Conservation (phyloP, 2,329 filamentous ascomycete species). For the Dichotomopilus funicola region DNA sequence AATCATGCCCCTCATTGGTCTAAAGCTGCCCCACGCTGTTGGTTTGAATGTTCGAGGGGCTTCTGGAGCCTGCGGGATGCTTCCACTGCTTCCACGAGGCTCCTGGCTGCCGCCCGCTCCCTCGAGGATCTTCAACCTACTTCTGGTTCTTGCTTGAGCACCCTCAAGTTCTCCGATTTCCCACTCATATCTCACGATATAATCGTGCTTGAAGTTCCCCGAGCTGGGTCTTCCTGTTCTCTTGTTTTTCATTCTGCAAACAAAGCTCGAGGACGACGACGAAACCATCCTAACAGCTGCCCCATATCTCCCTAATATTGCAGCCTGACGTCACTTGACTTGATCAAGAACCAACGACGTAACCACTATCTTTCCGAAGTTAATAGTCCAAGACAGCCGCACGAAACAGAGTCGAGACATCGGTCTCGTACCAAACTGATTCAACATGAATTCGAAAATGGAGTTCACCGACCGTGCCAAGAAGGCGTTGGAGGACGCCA, state of each 20-base stretch:
- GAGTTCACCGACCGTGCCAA: constrained; percentile 92
- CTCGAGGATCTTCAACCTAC: not conserved
- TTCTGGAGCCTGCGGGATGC: constrained; percentile 18
- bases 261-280: constrained; percentile 1
- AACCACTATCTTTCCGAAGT: not conserved
- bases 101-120: constrained; percentile 2
- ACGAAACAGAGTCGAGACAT: constrained; percentile 16
- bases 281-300: not conserved
- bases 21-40: constrained; percentile 16
- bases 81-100: not conserved
- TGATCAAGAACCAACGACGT: not conserved
- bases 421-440: constrained; percentile 13
- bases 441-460: constrained; percentile 62
- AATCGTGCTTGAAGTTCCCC: not conserved
- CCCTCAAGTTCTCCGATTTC: constrained; percentile 3
- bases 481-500: constrained; percentile 83
- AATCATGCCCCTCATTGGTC: constrained; percentile 11
- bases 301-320: constrained; percentile 2
- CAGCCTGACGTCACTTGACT: constrained; percentile 22
- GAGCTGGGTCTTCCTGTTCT: not conserved
- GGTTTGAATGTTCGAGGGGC: constrained; percentile 17
- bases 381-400: constrained; percentile 5
- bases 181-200: not conserved
- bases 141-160: constrained; percentile 5
- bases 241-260: constrained; percentile 4